phyloP scores from a whole-genome alignment of 129 eudicot species.

The Oenanthe sinensis region DNA sequence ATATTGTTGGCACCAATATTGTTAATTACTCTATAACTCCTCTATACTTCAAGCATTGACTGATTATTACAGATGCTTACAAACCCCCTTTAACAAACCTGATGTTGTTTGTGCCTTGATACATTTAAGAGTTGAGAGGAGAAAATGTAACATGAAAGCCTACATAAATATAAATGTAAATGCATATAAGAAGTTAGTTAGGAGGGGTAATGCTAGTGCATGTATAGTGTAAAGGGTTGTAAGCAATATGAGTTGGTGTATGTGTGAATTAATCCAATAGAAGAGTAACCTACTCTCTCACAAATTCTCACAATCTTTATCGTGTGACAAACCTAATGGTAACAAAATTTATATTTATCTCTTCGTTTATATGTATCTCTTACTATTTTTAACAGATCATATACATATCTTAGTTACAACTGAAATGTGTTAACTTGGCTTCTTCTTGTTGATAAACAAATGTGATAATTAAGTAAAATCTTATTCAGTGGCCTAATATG shows the following conservation, averaged over 20 bases:
- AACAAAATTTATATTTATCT: neutral
- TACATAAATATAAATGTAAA: neutral
- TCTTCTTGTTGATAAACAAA: neutral
- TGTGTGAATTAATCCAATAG: neutral
- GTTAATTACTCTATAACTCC: neutral
- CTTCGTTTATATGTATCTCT: neutral
- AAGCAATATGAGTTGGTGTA: neutral
- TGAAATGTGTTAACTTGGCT: neutral
- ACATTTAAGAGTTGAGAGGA: neutral
- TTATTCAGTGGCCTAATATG: neutral
- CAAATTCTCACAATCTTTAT: neutral
- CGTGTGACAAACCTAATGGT: neutral
- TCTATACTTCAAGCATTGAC: neutral
- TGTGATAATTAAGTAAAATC: neutral
- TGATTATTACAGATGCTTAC: neutral
- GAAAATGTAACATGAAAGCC: neutral
- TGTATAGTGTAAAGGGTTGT: no score
- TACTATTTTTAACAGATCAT: neutral
- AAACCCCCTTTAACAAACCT: neutral
- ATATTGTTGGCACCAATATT: neutral
- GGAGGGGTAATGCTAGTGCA: neutral
- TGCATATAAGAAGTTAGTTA: neutral
- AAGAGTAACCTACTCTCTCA: neutral
- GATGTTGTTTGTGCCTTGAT: neutral
- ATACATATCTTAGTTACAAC: neutral